Evolutionary conservation across 257 asterid species (phyloP).

Genomic region (Ligustrum vulgare): DNA sequence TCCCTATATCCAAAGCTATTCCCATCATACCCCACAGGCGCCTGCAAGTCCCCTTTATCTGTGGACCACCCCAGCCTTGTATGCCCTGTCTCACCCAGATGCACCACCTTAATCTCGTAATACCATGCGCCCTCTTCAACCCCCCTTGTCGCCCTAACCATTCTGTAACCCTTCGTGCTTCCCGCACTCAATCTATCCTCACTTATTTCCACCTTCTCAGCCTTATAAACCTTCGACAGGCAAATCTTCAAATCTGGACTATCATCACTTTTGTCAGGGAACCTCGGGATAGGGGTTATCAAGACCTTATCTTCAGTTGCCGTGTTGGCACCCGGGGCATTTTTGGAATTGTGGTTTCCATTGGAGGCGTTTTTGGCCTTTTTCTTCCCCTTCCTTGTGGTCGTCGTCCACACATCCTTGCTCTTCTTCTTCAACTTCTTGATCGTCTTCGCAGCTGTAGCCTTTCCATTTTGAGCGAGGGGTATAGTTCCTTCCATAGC

Average conservation of each 20-base stretch:
- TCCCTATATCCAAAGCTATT: slow-evolving; percentile 93
- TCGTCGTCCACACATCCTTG: slow-evolving; percentile 77
- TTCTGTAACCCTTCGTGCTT: slow-evolving; percentile 91
- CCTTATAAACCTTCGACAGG: slow-evolving; percentile 86
- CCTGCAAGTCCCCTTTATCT: slow-evolving; percentile 96
- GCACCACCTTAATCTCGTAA: slow-evolving; percentile 79
- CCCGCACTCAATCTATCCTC: slow-evolving; percentile 91
- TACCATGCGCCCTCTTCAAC: slow-evolving; percentile 93
- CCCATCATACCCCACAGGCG: slow-evolving; percentile 94
- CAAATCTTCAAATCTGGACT: slow-evolving; percentile 55
- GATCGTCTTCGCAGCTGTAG: slow-evolving; percentile 32
- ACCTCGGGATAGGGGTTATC: slow-evolving; percentile 71
- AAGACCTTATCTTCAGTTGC: slow-evolving; percentile 61
- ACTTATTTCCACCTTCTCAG: slow-evolving; percentile 87
- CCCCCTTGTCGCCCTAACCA: slow-evolving; percentile 96
- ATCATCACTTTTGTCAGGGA: slow-evolving; percentile 85
- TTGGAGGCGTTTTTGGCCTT: slow-evolving; percentile 60
- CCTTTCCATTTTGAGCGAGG: slow-evolving; percentile 21
- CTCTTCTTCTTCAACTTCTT: slow-evolving; percentile 83
- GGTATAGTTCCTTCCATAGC: slow-evolving; percentile 16
- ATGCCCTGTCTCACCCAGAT: slow-evolving; percentile 92
- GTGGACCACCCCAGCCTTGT: slow-evolving; percentile 94
- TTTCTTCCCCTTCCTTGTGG: slow-evolving; percentile 74
- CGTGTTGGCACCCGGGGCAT: slow-evolving; percentile 27
- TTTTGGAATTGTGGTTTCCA: slow-evolving; percentile 38